These are phyloP conservation scores for Neobulgaria alba DNA, from an alignment of 2,329 filamentous ascomycete genomes.

Conservation along the genomic window DNA sequence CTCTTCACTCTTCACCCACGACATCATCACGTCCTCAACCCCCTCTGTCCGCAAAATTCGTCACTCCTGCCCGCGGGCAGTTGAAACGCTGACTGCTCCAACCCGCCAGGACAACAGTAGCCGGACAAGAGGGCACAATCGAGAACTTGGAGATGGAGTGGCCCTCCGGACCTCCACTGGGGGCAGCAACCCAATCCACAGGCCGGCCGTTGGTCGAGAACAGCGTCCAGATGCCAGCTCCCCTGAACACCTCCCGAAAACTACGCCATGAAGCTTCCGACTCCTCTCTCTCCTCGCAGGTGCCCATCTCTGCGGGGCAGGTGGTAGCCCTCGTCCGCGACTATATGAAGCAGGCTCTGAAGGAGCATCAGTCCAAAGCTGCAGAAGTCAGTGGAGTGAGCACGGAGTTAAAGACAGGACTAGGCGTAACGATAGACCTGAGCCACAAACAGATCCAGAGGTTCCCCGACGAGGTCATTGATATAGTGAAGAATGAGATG, in stretches of 20 bases:
- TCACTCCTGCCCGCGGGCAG: too few species aligned
- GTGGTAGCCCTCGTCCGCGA: constrained; percentile 58
- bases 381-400: constrained; percentile 51
- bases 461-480: constrained; percentile 30
- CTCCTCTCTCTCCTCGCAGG: constrained; percentile 39
- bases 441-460: constrained; percentile 63
- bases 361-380: constrained; percentile 56
- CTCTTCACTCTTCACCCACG: too few species aligned
- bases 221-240: constrained; percentile 28
- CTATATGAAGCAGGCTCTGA: constrained; percentile 57
- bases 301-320: constrained; percentile 50
- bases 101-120: constrained; percentile 11
- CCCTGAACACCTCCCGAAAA: constrained; percentile 27
- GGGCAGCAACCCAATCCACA: constrained; percentile 29
- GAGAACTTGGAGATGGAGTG: constrained; percentile 25
- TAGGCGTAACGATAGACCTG: constrained; percentile 67
- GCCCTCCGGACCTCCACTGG: constrained; percentile 25
- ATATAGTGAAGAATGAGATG: constrained; percentile 30
- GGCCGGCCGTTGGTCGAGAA: constrained; percentile 35
- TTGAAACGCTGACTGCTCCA: constrained; percentile 22
- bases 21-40: too few species aligned
- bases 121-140: not conserved
- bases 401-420: constrained; percentile 51
- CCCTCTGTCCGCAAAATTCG: too few species aligned
- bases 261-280: constrained; percentile 36